Base-by-base conservation (phyloP, 2,329 filamentous ascomycete genomes). In the Ophiognomonia clavigignenti-juglandacearum region DNA sequence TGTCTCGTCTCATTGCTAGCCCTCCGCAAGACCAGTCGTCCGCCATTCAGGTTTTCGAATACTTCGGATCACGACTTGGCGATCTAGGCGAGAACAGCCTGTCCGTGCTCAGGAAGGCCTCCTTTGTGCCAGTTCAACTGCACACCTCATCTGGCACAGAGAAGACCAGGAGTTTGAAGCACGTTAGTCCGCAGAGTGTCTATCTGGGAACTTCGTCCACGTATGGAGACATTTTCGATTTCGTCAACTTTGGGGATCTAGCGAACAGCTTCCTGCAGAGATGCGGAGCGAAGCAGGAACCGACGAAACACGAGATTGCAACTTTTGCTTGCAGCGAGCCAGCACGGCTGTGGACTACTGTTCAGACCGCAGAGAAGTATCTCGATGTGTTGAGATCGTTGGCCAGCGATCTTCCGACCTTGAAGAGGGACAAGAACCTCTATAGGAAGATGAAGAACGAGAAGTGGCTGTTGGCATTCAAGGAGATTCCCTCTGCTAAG, bases 201-300 rank as follows among this genome's bases (percentile, higher is more conserved):
- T 98, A 96, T 62, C 74, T 98, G 2, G 93, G 93, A 8, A 83
- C 55, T 23, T 82, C 77, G 6, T 63, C 69, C 2, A 75, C 73
- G 7, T 98, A 95, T 58, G 86, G 82, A 10, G 87, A 95, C 26
- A 95, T 98, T 26, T 96, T 98, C 56, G 90, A 97, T 61, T 98
- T 96, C 65, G 91, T 97, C 13, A 88, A 97, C 62, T 98, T 96
- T 68, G 90, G 92, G 0, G 70, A 76, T 27, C 83, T 92, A 61
- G 92, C 88, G 2, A 97, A 97, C 59, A 74, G 86, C 0, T 98
- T 98, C 59, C 70, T 98, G 16, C 80, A 90, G 57, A 87, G 88
- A 53, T 88, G 91, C 54, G 93, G 93, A 9, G 92, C 90, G 3
- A 96, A 95, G 65, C 83, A 81, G 53, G 92, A 98, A 64, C 93